Base-by-base conservation (phyloP, 495 filamentous ascomycete genomes). In the Friedmanniomyces endolithicus region DNA sequence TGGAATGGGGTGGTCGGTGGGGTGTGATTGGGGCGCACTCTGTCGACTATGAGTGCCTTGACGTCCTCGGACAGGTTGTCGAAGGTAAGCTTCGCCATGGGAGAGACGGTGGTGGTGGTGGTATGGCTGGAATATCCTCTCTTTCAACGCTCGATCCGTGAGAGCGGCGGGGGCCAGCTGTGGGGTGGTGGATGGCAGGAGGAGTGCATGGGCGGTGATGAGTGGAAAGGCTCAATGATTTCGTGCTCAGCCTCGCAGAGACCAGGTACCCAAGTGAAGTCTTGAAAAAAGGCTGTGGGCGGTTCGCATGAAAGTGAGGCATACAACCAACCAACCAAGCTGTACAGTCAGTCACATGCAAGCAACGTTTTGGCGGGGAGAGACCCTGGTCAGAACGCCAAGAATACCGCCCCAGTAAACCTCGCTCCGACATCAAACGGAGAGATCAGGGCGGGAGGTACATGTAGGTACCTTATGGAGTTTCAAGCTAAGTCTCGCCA, bases 31-130 rank as follows among this genome's bases (percentile, higher is more conserved):
- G 27, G n/a, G 33, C 60, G 55, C 53, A 69, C 67, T 60, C 66
- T 65, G 14, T 62, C 52, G 2, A 71, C 63, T 31, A 71, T 65
- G 20, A 67, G 53, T 0, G 61, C 64, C 59, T 71, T 68, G 60
- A 71, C 57, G 27, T 70, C 69, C 12, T 60, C 61, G 16, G 61
- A 55, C n/a, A 71, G 58, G 53, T 70, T 66, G 17, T 41, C 46
- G 27, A 58, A 62, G 17, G 37, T 35, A 17, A 48, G 17, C 29
- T 50, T 43, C 4, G 25, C 54, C 54, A 56, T 56, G 41, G 14
- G n/a, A n/a, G n/a, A n/a, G n/a, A n/a, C 45, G 29, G 2, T 11
- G 35, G 29, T 50, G 14, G 12, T 19, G 37, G 12, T 14, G 37
- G 6, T 41, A 19, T 19, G 17, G 37, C 3, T 41, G 6, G 37